Base-by-base conservation (phyloP, 352 stramenopile genomes). In the Globisporangium lucens region DNA sequence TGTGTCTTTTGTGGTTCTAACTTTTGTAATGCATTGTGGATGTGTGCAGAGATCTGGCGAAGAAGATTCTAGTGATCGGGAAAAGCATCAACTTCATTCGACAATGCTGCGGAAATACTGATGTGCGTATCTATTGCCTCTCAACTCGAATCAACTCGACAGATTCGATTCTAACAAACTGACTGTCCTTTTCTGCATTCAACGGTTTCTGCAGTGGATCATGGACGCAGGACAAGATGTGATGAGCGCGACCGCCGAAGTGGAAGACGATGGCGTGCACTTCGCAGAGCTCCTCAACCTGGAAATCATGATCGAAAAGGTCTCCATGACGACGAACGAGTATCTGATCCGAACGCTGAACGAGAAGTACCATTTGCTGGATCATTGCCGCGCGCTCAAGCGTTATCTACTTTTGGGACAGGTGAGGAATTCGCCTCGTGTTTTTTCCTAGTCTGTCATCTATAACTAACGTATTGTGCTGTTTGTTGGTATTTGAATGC, bases 1-100 rank as follows among this genome's bases (percentile, higher is more conserved):
- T n/a, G 46, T 36, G n/a, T 20, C 17, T 17, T 6, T 10, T 27
- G 55, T 46, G 30, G 8, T 8, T 46, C 9, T 35, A 22, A 61
- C 20, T 5, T n/a, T 60, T 10, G n/a, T 20, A 43, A 43, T 12
- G 30, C 24, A 24, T 60, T 17, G 1, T 60, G 36, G 3, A 17
- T 13, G 6, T 15, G 2, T 61, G 38, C 66, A 96, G 87, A 49
- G 89, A 96, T 12, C 76, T 99, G 13, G 96, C 97, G 2, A 82
- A 92, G 27, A 97, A 97, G 43, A 98, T 98, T 55, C 75, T 99
- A 24, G 80, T 98, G 27, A 97, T 99, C 49, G 98, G 98, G 46
- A 99, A 99, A 75, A 98, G 94, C 51, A 99, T 99, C 71, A 99
- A 99, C 81, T 99, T 99, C 62, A 98, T 99, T 75, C 89, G 97